phyloP scores from a whole-genome alignment of 164 flowering plant species.

The Macadamia integrifolia region DNA sequence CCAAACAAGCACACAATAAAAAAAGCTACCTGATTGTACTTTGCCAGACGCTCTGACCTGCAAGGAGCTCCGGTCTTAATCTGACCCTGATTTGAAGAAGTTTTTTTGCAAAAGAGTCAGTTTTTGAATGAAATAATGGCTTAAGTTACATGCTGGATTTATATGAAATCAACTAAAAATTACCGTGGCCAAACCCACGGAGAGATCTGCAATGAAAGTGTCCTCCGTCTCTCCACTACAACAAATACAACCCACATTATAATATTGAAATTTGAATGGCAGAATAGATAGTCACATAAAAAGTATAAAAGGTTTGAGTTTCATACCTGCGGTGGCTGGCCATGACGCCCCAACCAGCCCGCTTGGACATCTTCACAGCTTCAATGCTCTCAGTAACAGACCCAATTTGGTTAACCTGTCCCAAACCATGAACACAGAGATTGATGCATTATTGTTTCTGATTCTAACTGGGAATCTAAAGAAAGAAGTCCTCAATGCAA shows the following conservation, averaged over 20 bases:
- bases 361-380: constrained; percentile 89
- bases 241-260: neutral
- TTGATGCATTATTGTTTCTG: too few species aligned
- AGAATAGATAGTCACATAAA: neutral
- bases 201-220: constrained; percentile 90
- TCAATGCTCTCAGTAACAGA: constrained; percentile 40
- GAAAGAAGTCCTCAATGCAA: too few species aligned
- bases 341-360: constrained; percentile 96
- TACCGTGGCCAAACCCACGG: constrained; percentile 89
- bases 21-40: constrained; percentile 68
- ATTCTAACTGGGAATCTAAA: too few species aligned
- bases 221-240: constrained; percentile 94
- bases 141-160: too few species aligned
- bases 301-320: neutral
- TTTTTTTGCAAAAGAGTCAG: constrained; percentile 35
- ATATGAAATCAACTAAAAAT: neutral
- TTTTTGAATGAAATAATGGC: neutral
- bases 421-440: too few species aligned
- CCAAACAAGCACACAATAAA: neutral
- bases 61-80: constrained; percentile 36
- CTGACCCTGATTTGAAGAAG: constrained; percentile 77
- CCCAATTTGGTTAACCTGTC: constrained; percentile 60
- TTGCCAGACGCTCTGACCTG: constrained; percentile 92
- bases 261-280: neutral
- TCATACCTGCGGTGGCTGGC: constrained; percentile 85